Conservation (phyloP, 352 stramenopile genomes). For the Pythium volutum region DNA sequence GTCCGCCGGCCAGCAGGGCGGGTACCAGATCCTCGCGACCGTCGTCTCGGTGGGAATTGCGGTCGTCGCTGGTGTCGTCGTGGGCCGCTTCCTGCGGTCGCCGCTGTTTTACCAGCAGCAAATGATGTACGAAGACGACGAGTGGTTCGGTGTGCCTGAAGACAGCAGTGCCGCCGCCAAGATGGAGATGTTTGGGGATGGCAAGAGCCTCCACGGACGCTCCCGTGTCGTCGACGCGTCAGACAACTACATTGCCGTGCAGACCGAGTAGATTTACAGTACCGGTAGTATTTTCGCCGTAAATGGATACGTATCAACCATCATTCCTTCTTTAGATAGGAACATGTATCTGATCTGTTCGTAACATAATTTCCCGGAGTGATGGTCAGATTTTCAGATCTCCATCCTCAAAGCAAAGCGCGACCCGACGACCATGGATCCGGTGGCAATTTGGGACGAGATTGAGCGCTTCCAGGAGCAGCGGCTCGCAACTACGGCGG, state of each 20-base stretch:
- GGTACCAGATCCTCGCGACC: conserved; percentile 61
- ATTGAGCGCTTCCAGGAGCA: conserved; percentile 66
- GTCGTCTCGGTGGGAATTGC: conserved; percentile 42
- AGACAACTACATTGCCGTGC: conserved; percentile 15
- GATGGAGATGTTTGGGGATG: not conserved
- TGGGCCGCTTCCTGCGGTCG: conserved; percentile 43
- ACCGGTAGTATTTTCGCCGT: not conserved
- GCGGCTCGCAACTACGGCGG: conserved; percentile 45
- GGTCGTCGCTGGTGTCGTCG: conserved; percentile 28
- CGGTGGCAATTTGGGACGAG: conserved; percentile 39
- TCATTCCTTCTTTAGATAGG: not conserved
- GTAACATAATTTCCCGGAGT: not conserved
- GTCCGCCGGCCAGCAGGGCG: conserved; percentile 38
- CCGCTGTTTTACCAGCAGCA: conserved; percentile 54
- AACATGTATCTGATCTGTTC: not conserved
- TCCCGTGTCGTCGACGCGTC: not conserved
- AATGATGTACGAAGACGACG: conserved; percentile 59
- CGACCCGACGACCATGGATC: conserved; percentile 15
- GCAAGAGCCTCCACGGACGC: conserved; percentile 13
- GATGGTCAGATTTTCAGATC: conserved; percentile 14
- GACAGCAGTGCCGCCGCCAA: not conserved
- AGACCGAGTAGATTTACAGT: conserved; percentile 13
- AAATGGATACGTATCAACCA: not conserved
- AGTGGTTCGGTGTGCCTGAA: conserved; percentile 66
- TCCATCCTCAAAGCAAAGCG: not conserved